Evolutionary conservation across 139 green algal species (phyloP).

Genomic region (Auxenochlorella pyrenoidosa): DNA sequence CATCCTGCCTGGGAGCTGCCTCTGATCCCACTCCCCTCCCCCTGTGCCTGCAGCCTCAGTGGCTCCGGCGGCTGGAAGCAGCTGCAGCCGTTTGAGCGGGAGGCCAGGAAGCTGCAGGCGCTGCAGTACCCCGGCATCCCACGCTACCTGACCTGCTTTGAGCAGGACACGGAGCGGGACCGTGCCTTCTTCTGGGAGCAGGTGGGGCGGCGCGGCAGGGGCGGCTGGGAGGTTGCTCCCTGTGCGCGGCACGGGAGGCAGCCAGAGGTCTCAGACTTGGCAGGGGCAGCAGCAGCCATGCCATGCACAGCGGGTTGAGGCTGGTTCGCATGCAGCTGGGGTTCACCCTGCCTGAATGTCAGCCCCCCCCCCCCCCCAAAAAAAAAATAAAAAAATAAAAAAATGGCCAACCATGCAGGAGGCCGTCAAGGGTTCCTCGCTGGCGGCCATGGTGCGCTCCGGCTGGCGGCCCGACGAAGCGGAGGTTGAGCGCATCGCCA

Average conservation of each 20-base stretch:
- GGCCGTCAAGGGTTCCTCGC: conserved; percentile 30
- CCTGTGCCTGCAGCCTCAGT: conserved; percentile 31
- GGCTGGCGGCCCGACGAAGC: conserved; percentile 69
- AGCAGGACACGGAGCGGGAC: conserved; percentile 81
- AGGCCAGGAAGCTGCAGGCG: conserved; percentile 66
- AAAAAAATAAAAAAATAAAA: no score
- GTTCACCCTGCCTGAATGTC: no score
- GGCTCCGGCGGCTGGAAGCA: conserved; percentile 90
- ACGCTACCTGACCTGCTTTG: conserved; percentile 91
- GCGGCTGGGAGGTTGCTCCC: no score
- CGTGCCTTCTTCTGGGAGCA: conserved; percentile 89
- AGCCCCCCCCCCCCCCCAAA: no score
- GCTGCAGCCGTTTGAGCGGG: conserved; percentile 93
- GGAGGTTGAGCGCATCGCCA: conserved; percentile 59
- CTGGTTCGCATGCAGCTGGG: no score
- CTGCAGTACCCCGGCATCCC: conserved; percentile 77
- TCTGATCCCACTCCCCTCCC: no score
- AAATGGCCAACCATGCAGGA: no score
- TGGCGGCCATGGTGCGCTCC: conserved; percentile 69
- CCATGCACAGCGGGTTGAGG: no score
- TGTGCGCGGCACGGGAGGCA: no score
- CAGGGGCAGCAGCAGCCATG: no score
- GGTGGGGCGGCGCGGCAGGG: conserved; percentile 34
- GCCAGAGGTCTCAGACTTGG: no score
- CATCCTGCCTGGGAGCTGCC: no score